Conservation (phyloP, 2,329 filamentous ascomycete genomes). For the Dryadomyces quercivorus region DNA sequence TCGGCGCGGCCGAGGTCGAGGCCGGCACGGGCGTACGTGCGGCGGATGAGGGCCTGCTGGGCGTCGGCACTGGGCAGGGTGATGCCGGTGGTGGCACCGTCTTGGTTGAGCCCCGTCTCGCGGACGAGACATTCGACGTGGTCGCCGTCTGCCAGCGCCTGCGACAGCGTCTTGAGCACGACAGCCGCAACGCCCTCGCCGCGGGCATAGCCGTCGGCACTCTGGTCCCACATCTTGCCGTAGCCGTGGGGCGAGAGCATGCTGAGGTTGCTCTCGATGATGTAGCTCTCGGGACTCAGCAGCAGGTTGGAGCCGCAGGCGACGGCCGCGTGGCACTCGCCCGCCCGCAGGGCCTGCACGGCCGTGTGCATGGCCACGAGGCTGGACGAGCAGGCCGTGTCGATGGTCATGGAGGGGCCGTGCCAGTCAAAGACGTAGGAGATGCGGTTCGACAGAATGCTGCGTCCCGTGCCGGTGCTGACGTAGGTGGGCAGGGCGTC, state of each 20-base stretch:
- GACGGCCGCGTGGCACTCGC: constrained; percentile 3
- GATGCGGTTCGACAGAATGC: constrained; percentile 22
- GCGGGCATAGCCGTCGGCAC: constrained; percentile 30
- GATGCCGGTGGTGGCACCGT: constrained; percentile 23
- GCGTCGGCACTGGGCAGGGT: constrained; percentile 23
- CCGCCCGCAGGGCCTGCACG: constrained; percentile 7
- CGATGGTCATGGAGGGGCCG: constrained; percentile 22
- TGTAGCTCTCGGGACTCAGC: constrained; percentile 8
- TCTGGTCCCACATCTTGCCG: constrained; percentile 20
- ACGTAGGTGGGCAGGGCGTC: constrained; percentile 12
- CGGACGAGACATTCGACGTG: constrained; percentile 19
- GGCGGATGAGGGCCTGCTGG: constrained; percentile 26
- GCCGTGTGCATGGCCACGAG: constrained; percentile 16
- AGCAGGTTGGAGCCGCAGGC: constrained; percentile 6
- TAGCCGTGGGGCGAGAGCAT: constrained; percentile 11
- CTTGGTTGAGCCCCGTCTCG: constrained; percentile 19
- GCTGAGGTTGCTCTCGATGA: constrained; percentile 10
- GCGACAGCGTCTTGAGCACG: constrained; percentile 27
- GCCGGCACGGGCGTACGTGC: constrained; percentile 25
- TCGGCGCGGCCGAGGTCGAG: constrained; percentile 15
- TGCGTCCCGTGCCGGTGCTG: constrained; percentile 17
- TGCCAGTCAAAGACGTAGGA: constrained; percentile 24
- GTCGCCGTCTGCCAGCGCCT: constrained; percentile 21
- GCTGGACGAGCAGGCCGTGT: constrained; percentile 26
- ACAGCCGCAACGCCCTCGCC: constrained; percentile 29